Conservation (phyloP, 139 green algal species). For the Astrephomene gubernaculifera region DNA sequence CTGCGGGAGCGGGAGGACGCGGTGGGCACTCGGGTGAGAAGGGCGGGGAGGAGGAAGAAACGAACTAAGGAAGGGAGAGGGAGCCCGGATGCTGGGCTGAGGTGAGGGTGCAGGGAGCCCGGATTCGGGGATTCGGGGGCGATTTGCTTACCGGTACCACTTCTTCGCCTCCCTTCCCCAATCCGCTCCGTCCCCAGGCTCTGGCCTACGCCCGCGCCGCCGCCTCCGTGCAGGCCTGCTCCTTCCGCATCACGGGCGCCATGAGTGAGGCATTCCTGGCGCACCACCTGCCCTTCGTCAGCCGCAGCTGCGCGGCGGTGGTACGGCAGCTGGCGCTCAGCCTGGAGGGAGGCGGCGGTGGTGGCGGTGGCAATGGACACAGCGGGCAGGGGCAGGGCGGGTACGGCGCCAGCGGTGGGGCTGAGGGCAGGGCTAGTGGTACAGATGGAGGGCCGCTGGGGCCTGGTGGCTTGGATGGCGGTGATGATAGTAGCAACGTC, state of each 20-base stretch:
- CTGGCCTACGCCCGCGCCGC: constrained; percentile 37
- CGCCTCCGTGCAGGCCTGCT: constrained; percentile 20
- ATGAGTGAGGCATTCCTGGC: neutral
- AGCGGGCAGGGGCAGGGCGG: no score
- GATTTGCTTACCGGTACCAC: neutral
- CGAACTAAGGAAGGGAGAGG: no score
- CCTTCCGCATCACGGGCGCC: constrained; percentile 17
- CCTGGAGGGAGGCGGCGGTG: neutral
- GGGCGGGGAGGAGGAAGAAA: neutral
- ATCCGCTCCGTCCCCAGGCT: neutral
- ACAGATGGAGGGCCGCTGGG: no score
- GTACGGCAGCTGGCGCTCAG: neutral
- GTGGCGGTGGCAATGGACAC: neutral
- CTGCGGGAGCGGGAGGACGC: neutral
- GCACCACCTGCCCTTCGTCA: constrained; percentile 21
- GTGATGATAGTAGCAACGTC: neutral
- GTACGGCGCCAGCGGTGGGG: no score
- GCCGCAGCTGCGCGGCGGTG: neutral
- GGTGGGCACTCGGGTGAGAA: constrained; percentile 16
- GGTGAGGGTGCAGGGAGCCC: neutral
- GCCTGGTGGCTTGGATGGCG: neutral
- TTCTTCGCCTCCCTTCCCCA: neutral
- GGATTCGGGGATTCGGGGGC: neutral
- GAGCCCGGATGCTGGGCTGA: no score
- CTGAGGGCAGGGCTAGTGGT: neutral